Conservation (phyloP, 2,329 filamentous ascomycete species). For the Paecilomyces formosus region DNA sequence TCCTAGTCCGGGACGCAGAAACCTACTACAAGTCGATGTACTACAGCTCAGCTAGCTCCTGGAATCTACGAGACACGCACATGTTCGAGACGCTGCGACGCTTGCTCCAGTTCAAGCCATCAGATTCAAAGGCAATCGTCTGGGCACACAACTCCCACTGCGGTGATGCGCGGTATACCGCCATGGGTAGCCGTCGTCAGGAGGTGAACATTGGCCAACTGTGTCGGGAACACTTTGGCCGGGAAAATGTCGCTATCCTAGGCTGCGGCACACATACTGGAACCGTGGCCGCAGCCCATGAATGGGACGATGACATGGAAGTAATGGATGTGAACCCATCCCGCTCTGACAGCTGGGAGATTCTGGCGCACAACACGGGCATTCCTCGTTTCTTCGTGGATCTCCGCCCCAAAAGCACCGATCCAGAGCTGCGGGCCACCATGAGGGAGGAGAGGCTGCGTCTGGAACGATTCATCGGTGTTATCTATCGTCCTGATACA, state of each 20-base stretch:
- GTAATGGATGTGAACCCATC: conserved; percentile 43
- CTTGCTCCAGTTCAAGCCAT: conserved; percentile 34
- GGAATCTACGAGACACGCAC: conserved; percentile 46
- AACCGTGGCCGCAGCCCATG: conserved; percentile 45
- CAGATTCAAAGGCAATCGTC: conserved; percentile 40
- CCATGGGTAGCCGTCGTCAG: conserved; percentile 37
- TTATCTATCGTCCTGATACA: conserved; percentile 45
- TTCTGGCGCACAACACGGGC: conserved; percentile 40
- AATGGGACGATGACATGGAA: conserved; percentile 46
- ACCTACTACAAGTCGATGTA: conserved; percentile 48
- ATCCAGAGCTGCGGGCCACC: conserved; percentile 27
- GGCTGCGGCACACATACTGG: conserved; percentile 46
- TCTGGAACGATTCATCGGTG: conserved; percentile 48
- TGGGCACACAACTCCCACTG: conserved; percentile 50
- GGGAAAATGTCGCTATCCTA: conserved; percentile 34
- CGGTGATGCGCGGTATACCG: conserved; percentile 47
- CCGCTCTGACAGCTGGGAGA: conserved; percentile 42
- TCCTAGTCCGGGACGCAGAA: conserved; percentile 43
- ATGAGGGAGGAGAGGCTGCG: conserved; percentile 26
- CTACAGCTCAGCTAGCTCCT: conserved; percentile 41
- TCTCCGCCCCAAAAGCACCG: conserved; percentile 30
- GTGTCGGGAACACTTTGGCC: conserved; percentile 39
- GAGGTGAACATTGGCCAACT: conserved; percentile 49
- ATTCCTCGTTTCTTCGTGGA: conserved; percentile 42
- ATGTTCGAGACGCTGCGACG: conserved; percentile 45